These are phyloP conservation scores for Phytopythium sindhum DNA, from an alignment of 352 stramenopile genomes.

Conservation along the genomic window DNA sequence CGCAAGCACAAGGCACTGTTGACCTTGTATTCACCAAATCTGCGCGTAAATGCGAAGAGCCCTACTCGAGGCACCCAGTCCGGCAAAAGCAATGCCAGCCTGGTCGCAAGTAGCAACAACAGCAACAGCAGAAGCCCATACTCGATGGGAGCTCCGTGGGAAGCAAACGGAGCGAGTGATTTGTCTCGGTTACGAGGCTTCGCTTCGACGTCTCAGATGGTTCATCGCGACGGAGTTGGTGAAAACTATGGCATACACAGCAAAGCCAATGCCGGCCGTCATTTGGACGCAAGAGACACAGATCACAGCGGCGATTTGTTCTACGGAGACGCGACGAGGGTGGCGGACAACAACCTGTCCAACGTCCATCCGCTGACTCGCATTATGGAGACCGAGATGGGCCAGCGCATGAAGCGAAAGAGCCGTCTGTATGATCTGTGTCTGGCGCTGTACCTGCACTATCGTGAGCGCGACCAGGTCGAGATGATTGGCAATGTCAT, in stretches of 20 bases:
- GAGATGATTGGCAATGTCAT: slow-evolving; percentile 56
- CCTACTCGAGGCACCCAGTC: background rate
- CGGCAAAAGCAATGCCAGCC: background rate
- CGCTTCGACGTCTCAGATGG: background rate
- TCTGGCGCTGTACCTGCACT: slow-evolving; percentile 50
- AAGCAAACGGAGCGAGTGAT: background rate
- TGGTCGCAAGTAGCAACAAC: background rate
- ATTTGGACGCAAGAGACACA: background rate
- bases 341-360: background rate
- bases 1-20: slow-evolving; percentile 38
- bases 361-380: slow-evolving; percentile 26
- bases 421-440: slow-evolving; percentile 56
- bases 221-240: background rate
- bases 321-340: background rate
- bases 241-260: background rate
- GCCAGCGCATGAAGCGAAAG: slow-evolving; percentile 54
- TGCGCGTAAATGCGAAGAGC: background rate
- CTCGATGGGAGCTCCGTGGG: background rate
- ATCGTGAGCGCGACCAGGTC: slow-evolving; percentile 45
- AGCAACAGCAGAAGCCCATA: slow-evolving; percentile 2
- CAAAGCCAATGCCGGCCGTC: background rate
- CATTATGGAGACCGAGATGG: slow-evolving; percentile 63
- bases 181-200: background rate
- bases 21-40: slow-evolving; percentile 11
- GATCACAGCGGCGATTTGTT: background rate